Conservation (phyloP, 1,284 basidiomycete genomes). For the Cryptococcus neoformans region DNA sequence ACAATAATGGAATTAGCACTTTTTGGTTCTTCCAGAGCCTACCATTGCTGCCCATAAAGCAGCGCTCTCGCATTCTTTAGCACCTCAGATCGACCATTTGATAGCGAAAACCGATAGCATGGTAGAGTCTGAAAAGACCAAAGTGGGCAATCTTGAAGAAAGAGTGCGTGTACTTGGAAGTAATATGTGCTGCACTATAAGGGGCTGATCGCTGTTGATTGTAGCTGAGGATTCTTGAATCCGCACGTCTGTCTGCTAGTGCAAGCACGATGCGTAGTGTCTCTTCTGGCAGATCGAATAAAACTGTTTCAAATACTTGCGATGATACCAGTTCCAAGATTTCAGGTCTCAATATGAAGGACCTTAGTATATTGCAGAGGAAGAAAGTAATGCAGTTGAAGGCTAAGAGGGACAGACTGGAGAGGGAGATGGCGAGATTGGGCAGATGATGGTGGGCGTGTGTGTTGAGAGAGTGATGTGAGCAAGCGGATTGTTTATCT, state of each 20-base stretch:
- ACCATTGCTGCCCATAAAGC: conserved; percentile 36
- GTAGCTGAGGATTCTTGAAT: conserved; percentile 23
- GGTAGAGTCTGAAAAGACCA: conserved; percentile 22
- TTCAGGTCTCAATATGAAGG: conserved; percentile 31
- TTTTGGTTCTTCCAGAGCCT: conserved; percentile 43
- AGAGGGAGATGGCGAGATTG: conserved; percentile 40
- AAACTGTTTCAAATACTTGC: too few relatives aligned
- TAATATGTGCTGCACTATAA: not conserved
- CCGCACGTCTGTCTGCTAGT: conserved; percentile 8
- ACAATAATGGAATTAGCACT: conserved; percentile 28
- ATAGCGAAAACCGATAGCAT: conserved; percentile 34
- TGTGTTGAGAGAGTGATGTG: not conserved
- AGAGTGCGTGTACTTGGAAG: conserved; percentile 17
- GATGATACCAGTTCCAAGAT: conserved; percentile 16
- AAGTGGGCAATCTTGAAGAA: conserved; percentile 34
- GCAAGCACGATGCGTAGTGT: too few relatives aligned
- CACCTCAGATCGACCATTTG: conserved; percentile 44
- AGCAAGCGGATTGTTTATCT: too few relatives aligned
- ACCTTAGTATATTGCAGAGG: conserved; percentile 34
- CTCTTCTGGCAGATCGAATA: too few relatives aligned
- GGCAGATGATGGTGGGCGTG: not conserved
- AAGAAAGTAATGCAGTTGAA: conserved; percentile 39
- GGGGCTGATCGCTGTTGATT: not conserved
- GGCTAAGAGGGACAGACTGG: conserved; percentile 39
- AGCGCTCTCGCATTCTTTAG: conserved; percentile 35